Conservation (phyloP, 2,329 filamentous ascomycete species). For the Cercospora berteroae region DNA sequence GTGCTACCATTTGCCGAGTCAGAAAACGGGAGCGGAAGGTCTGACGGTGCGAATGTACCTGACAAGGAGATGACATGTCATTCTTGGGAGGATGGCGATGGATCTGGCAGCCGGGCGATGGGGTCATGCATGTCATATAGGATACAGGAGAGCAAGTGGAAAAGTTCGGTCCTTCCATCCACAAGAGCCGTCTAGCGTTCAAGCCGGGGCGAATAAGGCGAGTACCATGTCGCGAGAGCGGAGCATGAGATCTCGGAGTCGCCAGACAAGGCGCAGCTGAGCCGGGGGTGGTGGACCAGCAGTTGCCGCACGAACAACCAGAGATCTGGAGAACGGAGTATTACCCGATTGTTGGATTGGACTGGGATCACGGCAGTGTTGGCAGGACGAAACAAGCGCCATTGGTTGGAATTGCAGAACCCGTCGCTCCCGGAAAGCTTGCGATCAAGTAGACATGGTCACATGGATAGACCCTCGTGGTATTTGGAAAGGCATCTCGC, state of each 20-base stretch:
- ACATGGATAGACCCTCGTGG: not conserved
- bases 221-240: not conserved
- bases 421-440: not conserved
- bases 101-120: not conserved
- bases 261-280: not conserved
- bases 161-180: not conserved
- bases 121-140: slow-evolving; percentile 1
- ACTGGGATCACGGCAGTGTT: not conserved
- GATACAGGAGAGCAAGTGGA: not conserved
- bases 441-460: not conserved
- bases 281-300: not conserved
- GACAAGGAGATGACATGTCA: not conserved
- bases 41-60: not conserved
- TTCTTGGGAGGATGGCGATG: not conserved
- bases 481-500: not conserved
- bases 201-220: not conserved
- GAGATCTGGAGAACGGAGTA: not conserved
- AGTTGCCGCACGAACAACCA: slow-evolving; percentile 1
- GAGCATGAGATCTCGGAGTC: not conserved
- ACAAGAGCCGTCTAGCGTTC: not conserved
- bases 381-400: not conserved
- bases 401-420: not conserved
- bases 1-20: not conserved
- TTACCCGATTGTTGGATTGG: not conserved
- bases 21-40: not conserved